Evolutionary conservation across 495 filamentous ascomycete species (phyloP).

Genomic region (Daldinia vernicosa): DNA sequence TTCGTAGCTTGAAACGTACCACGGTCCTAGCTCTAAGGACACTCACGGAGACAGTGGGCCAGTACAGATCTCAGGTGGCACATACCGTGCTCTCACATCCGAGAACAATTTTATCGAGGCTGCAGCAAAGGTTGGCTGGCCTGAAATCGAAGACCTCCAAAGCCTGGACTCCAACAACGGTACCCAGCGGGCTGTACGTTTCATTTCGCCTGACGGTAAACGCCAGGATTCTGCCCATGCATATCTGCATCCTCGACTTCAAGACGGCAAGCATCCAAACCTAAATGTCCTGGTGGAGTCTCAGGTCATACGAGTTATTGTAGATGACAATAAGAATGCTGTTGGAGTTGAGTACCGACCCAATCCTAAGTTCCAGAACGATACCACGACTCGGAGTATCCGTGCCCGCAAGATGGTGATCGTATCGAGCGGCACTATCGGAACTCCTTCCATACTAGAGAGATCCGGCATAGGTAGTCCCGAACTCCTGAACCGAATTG

Average conservation of each 20-base stretch:
- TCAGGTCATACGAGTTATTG: slow-evolving; percentile 57
- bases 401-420: slow-evolving; percentile 62
- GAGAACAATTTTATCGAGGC: slow-evolving; percentile 54
- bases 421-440: slow-evolving; percentile 57
- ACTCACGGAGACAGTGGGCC: slow-evolving; percentile 60
- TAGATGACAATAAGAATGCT: slow-evolving; percentile 54
- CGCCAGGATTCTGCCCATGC: slow-evolving; percentile 52
- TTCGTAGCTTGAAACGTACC: slow-evolving; percentile 56
- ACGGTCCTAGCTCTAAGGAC: slow-evolving; percentile 36
- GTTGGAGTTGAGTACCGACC: slow-evolving; percentile 54
- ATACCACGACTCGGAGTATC: slow-evolving; percentile 33
- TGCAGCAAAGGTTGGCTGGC: slow-evolving; percentile 38
- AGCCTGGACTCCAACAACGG: slow-evolving; percentile 35
- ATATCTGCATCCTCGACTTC: slow-evolving; percentile 54
- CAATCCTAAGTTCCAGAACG: slow-evolving; percentile 36
- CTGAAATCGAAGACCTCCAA: slow-evolving; percentile 35
- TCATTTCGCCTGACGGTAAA: slow-evolving; percentile 38
- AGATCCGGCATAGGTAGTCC: slow-evolving; percentile 61
- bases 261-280: slow-evolving; percentile 51
- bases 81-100: slow-evolving; percentile 28
- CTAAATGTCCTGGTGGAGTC: slow-evolving; percentile 61
- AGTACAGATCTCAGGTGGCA: slow-evolving; percentile 55
- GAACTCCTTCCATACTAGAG: slow-evolving; percentile 61
- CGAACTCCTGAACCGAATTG: slow-evolving; percentile 38
- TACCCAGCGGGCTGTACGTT: slow-evolving; percentile 30